These are phyloP conservation scores for Bryum argenteum DNA, from an alignment of 225 moss, liverwort and hornwort genomes.

Conservation along the genomic window DNA sequence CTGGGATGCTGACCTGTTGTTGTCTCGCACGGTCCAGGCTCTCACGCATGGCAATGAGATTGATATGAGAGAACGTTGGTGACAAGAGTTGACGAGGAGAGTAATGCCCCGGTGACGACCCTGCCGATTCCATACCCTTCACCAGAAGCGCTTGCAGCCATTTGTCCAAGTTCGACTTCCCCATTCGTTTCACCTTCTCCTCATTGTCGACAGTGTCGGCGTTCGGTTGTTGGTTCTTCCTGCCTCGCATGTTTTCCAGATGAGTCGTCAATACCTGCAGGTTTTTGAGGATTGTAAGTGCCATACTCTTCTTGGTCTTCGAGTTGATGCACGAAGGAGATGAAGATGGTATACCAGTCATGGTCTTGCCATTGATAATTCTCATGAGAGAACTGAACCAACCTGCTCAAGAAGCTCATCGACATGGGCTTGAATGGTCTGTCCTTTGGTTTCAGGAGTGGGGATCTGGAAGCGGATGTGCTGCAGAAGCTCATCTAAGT, in stretches of 20 bases:
- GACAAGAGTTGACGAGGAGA: slow-evolving; percentile 10
- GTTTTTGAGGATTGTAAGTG: no score
- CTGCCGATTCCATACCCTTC: slow-evolving; percentile 33
- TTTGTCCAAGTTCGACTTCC: slow-evolving; percentile 57
- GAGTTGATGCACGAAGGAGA: neutral
- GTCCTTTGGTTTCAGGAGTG: slow-evolving; percentile 33
- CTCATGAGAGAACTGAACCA: neutral
- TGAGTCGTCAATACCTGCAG: slow-evolving; percentile 45
- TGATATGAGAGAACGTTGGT: slow-evolving; percentile 30
- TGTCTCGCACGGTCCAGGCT: slow-evolving; percentile 30
- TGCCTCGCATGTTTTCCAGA: slow-evolving; percentile 34
- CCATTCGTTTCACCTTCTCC: slow-evolving; percentile 33
- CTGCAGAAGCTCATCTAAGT: slow-evolving; percentile 49
- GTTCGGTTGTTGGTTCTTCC: slow-evolving; percentile 21
- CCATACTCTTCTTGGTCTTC: no score
- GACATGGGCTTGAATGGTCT: slow-evolving; percentile 30
- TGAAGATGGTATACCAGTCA: neutral
- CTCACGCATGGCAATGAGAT: slow-evolving; percentile 35
- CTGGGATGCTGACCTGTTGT: slow-evolving; percentile 34
- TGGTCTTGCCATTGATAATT: no score
- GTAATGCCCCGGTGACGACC: slow-evolving; percentile 37
- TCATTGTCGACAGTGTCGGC: slow-evolving; percentile 37
- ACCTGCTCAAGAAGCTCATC: slow-evolving; percentile 56
- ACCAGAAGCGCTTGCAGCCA: slow-evolving; percentile 54
- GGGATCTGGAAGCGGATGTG: slow-evolving; percentile 57